phyloP scores from a whole-genome alignment of 1,139 yeast species.

The Saccharomycopsis hybrid region DNA sequence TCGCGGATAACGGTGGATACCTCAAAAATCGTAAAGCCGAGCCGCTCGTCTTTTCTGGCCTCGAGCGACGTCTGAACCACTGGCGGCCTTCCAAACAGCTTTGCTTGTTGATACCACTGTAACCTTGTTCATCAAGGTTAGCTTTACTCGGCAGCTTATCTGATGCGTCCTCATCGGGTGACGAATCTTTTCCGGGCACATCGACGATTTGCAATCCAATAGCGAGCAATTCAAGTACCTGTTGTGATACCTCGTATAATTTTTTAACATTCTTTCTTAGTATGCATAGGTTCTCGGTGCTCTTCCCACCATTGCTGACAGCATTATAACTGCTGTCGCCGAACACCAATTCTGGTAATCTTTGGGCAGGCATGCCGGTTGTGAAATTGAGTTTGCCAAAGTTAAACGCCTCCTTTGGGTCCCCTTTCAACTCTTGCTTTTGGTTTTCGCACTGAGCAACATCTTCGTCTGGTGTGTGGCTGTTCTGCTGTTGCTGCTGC shows the following conservation, averaged over 20 bases:
- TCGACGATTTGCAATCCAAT: conserved; percentile 54
- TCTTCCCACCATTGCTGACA: no score
- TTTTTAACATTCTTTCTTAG: conserved; percentile 32
- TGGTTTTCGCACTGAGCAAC: no score
- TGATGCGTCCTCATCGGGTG: no score
- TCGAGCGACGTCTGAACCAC: conserved; percentile 55
- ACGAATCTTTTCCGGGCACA: conserved; percentile 30
- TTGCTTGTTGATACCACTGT: no score
- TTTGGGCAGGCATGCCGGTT: conserved; percentile 29
- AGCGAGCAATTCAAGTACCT: conserved; percentile 46
- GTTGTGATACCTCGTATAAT: conserved; percentile 32
- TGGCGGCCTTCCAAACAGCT: no score
- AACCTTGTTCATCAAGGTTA: no score
- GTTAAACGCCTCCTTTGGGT: conserved; percentile 56
- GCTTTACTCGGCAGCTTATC: no score
- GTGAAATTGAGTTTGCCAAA: conserved; percentile 29
- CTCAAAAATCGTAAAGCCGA: conserved; percentile 62
- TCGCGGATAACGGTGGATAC: conserved; percentile 45
- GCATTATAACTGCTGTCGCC: no score
- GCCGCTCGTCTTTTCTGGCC: conserved; percentile 43
- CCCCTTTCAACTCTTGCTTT: conserved; percentile 42
- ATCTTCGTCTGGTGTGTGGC: no score
- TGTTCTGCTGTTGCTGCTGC: no score
- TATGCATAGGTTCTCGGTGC: no score
- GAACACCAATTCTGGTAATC: conserved; percentile 32